Evolutionary conservation across 495 filamentous ascomycete genomes (phyloP), one percentile per base, ranked within the genome.

Genomic region (Tuber microsphaerosporum): DNA sequence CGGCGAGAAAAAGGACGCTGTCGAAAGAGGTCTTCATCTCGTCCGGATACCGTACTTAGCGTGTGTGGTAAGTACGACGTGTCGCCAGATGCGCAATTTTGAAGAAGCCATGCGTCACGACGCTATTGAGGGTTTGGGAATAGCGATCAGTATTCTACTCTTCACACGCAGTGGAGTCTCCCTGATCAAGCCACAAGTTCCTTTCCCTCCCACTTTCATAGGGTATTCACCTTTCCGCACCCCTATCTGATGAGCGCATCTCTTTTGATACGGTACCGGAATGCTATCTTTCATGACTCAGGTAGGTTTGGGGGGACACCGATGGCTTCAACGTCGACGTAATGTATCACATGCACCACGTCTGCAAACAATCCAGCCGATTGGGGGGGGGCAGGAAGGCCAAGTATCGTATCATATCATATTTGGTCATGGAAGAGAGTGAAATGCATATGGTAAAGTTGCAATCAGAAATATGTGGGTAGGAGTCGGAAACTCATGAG

Each of bases 251-350:
- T 75, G n/a, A 73, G 26, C 8, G 31, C 14, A 42, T 77, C 80
- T 31, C 74, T 61, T 37, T 80, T 43, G 5, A 26, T 56, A 22
- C 71, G 12, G 48, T 61, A 82, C 31, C 37, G n/a, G 44, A 77
- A 75, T 26, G 74, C 81, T 61, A 79, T 79, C 69, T 74, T 78
- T 75, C 80, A 81, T 1, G 79, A 37, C 19, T 75, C 73, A 43
- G 76, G 75, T 41, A 81, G 45, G 19, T 76, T 73, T 20, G 75
- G 56, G 4, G 69, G 73, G n/a, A 81, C 70, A 39, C 79, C 73
- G 51, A 81, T 73, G 56, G 71, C 26, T 2, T 74, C 73, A 7
- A 81, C 73, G 65, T 78, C 73, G 41, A 81, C 72, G 73, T 81
- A 51, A n/a, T 51, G 22, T n/a, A 51, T 51, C 46, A 20, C 46